Evolutionary conservation across 2,329 filamentous ascomycete species (phyloP), one percentile per base, ranked within the genome.

Genomic region (Epichloe sylvatica): DNA sequence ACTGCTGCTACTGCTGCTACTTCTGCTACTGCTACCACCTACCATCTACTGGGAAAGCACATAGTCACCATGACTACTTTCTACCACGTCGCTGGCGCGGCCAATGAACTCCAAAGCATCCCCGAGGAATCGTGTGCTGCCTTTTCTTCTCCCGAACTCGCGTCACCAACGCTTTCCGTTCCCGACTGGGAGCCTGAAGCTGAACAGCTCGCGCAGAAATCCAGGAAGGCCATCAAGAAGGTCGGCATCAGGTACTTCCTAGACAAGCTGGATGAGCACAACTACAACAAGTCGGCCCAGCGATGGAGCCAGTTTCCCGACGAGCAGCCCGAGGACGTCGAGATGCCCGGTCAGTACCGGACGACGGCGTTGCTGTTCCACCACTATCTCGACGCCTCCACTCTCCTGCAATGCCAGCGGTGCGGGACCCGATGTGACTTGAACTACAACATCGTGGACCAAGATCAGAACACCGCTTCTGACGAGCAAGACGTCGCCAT

Each of bases 361-460:
- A 15, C 34, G 21, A 45, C 23, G 12, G 3, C 8, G 3, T 15
- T 21, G 12, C 0, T 34, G 3, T 9, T 39, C 11, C 33, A 19
- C 19, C 3, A 21, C 17, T 2, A 1, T 3, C 11, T 38, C 25
- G 3, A 6, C n/a, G 4, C n/a, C 5, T 33, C 35, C 9, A 11
- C n/a, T 17, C 36, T 45, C 8, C 9, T 46, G 48, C 25, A 46
- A 33, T 49, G 48, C 37, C 11, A 46, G 36, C 41, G 48, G 15
- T 49, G 48, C 25, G 42, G 42, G 12, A 45, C 43, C 3, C n/a
- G 12, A 15, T 41, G 42, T 30, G 50, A 55, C 8, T 12, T 58
- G 19, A 19, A 33, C 12, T 52, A 52, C 36, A 30, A 46, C 25
- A 30, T 49, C 19, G 39, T 43, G n/a, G 23, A 17, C 11, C 13